Evolutionary conservation across 192 early-diverging fungal species (phyloP).

Genomic region (Cladochytrium replicatum): DNA sequence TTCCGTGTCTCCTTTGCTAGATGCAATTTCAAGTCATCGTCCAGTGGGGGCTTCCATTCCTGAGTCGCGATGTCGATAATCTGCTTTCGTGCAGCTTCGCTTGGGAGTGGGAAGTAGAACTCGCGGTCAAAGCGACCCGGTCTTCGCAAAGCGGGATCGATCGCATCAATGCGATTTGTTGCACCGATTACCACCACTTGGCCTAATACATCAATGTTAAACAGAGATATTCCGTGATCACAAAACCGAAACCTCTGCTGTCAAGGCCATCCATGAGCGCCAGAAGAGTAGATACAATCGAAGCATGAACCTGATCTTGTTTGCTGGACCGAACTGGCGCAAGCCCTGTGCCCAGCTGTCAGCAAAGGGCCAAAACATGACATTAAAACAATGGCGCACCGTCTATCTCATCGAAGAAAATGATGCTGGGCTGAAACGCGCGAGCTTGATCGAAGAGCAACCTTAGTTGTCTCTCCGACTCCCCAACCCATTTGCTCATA

Average conservation of each 20-base stretch:
- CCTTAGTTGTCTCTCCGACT: slow-evolving; percentile 54
- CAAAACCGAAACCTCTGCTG: slow-evolving; percentile 40
- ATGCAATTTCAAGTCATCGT: slow-evolving; percentile 30
- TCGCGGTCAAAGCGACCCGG: slow-evolving; percentile 67
- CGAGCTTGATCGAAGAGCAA: slow-evolving; percentile 63
- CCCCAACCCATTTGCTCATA: slow-evolving; percentile 69
- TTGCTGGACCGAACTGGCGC: slow-evolving; percentile 55
- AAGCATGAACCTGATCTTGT: slow-evolving; percentile 58
- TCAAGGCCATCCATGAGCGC: slow-evolving; percentile 72
- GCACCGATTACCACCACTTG: slow-evolving; percentile 73
- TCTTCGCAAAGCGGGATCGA: slow-evolving; percentile 65
- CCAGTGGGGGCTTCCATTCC: slow-evolving; percentile 41
- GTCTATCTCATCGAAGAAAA: slow-evolving; percentile 78
- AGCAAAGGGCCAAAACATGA: slow-evolving; percentile 1
- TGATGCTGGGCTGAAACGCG: slow-evolving; percentile 58
- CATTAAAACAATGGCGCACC: slow-evolving; percentile 31
- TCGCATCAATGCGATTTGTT: slow-evolving; percentile 64
- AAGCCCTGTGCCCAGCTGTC: slow-evolving; percentile 17
- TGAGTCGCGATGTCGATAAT: slow-evolving; percentile 55
- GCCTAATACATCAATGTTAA: slow-evolving; percentile 20
- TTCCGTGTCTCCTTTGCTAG: slow-evolving; percentile 48
- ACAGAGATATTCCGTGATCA: not conserved
- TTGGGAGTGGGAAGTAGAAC: slow-evolving; percentile 58
- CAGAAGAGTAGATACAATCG: slow-evolving; percentile 62
- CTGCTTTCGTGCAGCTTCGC: slow-evolving; percentile 40